These are phyloP conservation scores for Scheffersomyces parashehatae DNA, from an alignment of 1,139 yeast genomes.

Conservation along the genomic window DNA sequence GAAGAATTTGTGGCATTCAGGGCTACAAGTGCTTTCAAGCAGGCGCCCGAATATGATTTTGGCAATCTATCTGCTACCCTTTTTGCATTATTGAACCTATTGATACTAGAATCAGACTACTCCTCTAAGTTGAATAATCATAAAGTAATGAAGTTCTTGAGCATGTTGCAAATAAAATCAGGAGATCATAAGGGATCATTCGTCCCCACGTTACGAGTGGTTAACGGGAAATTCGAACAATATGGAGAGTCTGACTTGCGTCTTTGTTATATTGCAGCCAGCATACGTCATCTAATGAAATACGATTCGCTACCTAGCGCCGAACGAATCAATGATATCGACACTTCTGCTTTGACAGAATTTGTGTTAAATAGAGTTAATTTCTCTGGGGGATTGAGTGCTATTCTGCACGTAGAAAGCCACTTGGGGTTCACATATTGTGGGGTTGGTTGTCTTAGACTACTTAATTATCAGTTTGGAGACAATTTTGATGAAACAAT, in stretches of 20 bases:
- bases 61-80: constrained; percentile 71
- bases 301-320: constrained; percentile 29
- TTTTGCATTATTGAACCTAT: constrained; percentile 56
- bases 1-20: constrained; percentile 32
- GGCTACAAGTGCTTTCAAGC: constrained; percentile 21
- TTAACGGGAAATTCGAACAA: constrained; percentile 10
- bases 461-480: constrained; percentile 34
- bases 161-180: constrained; percentile 50
- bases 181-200: constrained; percentile 63
- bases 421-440: constrained; percentile 91
- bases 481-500: constrained; percentile 32
- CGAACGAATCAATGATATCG: constrained; percentile 37
- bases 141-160: constrained; percentile 52
- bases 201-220: constrained; percentile 22
- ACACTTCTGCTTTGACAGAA: constrained; percentile 34
- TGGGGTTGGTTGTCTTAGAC: constrained; percentile 64
- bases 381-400: constrained; percentile 67
- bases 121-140: constrained; percentile 38
- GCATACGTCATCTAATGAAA: constrained; percentile 58
- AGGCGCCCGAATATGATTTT: constrained; percentile 60
- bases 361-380: constrained; percentile 48
- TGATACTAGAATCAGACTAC: constrained; percentile 46
- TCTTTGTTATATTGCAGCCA: constrained; percentile 71
- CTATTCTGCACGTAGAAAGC: constrained; percentile 52
- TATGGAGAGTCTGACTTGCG: constrained; percentile 74